A percentile compares a stretch with the other conserved stretches of the same genome.
phyloP scores from a whole-genome alignment of 2,329 filamentous ascomycete species.

The Fusarium luffae region DNA sequence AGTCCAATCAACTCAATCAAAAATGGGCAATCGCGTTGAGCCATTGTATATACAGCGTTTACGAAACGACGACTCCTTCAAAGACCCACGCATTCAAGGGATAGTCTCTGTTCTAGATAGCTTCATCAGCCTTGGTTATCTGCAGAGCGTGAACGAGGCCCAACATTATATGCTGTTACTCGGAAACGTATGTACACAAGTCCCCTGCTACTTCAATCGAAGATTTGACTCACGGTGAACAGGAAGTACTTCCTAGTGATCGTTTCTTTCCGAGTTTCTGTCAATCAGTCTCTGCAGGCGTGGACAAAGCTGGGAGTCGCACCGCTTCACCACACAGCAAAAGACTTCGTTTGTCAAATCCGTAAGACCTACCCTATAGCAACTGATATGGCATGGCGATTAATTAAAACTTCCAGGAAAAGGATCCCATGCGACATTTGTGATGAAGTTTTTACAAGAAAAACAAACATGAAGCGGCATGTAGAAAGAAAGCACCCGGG shows the following conservation, averaged over 20 bases:
- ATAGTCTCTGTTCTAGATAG: not conserved
- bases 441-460: not conserved
- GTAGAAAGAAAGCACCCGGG: not conserved
- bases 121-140: not conserved
- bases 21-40: not conserved
- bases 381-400: rapidly evolving
- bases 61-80: rapidly evolving
- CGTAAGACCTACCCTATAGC: not conserved
- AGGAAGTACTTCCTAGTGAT: not conserved
- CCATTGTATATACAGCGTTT: not conserved
- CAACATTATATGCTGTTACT: not conserved
- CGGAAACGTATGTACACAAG: rapidly evolving
- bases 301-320: rapidly evolving
- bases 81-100: rapidly evolving
- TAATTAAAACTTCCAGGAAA: rapidly evolving
- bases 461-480: not conserved
- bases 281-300: rapidly evolving
- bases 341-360: rapidly evolving
- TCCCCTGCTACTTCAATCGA: rapidly evolving
- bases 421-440: not conserved
- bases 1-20: too few relatives aligned
- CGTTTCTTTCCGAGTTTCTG: rapidly evolving
- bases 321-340: rapidly evolving
- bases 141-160: rapidly evolving
- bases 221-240: rapidly evolving